Evolutionary conservation across 2,329 filamentous ascomycete species (phyloP), one percentile per base, ranked within the genome.

Genomic region (Aspergillus intermedius): DNA sequence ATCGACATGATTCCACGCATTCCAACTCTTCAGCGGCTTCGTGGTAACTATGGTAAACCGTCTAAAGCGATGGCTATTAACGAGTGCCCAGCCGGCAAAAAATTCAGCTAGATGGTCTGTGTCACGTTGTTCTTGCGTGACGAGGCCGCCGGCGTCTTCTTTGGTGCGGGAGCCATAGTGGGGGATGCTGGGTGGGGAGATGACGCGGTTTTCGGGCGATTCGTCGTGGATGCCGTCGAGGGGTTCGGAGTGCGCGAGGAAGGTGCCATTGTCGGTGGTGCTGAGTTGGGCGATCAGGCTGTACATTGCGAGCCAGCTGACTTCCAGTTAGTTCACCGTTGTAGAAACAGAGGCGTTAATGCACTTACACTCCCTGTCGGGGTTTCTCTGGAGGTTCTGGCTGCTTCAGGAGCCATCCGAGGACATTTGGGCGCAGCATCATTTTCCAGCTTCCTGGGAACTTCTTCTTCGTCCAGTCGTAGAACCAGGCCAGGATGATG

Each of bases 401-500:
- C 46, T 59, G 60, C 4, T 48, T 51, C 37, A 62, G 39, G 3
- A 73, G 52, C 64, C 68, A 70, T 10, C 62, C 55, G 44, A 65
- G 48, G 5, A 72, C 53, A 44, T 63, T 56, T 3, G 72, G 72
- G 6, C 63, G 61, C 4, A 71, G 55, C 55, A 70, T 65, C 28
- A 74, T 50, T 48, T 71, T 72, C 60, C 63, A 68, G 5, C 51
- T 61, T 3, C 64, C 65, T 1, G 55, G 57, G 15, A 53, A 54
- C 30, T 59, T 65, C 6, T 48, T 50, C 15, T 40, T 55, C 6
- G 53, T 30, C 23, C 46, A 57, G 0, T 55, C 50, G 17, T 47
- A 46, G 46, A 73, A 69, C 70, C 69, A 73, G 13, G 52, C 51
- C n/a, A 74, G 48, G 2, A 71, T 59, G 4, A 62, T 53, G 2